Base-by-base conservation (phyloP, 2,329 filamentous ascomycete species). In the Microdochium trichocladiopsis region DNA sequence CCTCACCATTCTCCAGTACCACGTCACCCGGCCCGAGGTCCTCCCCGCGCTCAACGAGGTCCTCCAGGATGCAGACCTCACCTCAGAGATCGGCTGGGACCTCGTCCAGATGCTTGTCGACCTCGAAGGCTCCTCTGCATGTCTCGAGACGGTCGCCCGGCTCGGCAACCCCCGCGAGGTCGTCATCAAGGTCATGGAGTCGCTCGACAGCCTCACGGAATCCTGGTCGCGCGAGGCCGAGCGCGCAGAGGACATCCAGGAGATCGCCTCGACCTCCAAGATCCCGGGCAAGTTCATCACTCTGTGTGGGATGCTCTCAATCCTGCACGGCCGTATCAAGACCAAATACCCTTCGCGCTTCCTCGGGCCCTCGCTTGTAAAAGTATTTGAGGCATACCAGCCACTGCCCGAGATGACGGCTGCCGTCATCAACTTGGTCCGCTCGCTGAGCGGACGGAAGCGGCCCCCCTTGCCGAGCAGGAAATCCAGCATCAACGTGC, bases 21-120 rank as follows among this genome's bases (percentile, higher is more conserved):
- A 88, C 58, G 74, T 91, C 47, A 61, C 57, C 24, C 83, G 78
- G 4, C 76, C 82, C 18, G 82, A 85, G 54, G 76, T 86, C 55
- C 72, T 93, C 45, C 84, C 87, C 1, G 72, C 80, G 3, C 75
- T 93, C 47, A 80, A 90, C 59, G 76, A 85, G 22, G 81, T 88
- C 33, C 74, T 90, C 18, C 81, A 87, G 65, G 83, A 89, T 74
- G 73, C 76, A 10, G 75, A 80, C 53, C 73, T 92, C 52, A 89
- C 87, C 2, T 80, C 80, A 55, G 86, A 90, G 52, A 91, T 93
- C 60, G 89, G 89, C 49, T 94, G 89, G 89, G 89, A 94, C 65
- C 72, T 93, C 50, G 85, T 94, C 22, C 85, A 88, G 63, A 81
- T 90, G 62, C 78, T 94, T 4, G 75, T 91, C 23, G 76, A 82